Conservation (phyloP, 2,329 filamentous ascomycete species). For the Microcyclospora tardicrescens region DNA sequence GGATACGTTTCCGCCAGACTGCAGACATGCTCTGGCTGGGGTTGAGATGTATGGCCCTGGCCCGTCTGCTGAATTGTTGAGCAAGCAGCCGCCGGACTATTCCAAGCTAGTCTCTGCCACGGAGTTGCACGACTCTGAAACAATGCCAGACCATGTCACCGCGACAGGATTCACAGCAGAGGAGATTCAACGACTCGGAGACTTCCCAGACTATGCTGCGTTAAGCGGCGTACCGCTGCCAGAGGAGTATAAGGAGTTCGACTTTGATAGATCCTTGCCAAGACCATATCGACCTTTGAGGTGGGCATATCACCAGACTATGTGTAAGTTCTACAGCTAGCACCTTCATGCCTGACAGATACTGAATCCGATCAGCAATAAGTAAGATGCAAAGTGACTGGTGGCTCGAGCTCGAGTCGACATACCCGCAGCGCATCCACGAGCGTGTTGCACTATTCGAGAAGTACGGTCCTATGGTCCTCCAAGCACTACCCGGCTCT, state of each 20-base stretch:
- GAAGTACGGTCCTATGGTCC: slow-evolving; percentile 49
- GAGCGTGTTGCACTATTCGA: slow-evolving; percentile 54
- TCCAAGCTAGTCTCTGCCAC: slow-evolving; percentile 13
- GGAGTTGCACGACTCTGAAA: slow-evolving; percentile 10
- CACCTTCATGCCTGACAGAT: neutral
- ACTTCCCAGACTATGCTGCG: slow-evolving; percentile 66
- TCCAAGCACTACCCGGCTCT: slow-evolving; percentile 58
- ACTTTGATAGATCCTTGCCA: slow-evolving; percentile 54
- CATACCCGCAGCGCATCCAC: slow-evolving; percentile 53
- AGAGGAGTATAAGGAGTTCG: slow-evolving; percentile 48
- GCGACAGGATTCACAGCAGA: slow-evolving; percentile 57
- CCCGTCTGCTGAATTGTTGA: slow-evolving; percentile 15
- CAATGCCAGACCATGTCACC: slow-evolving; percentile 25
- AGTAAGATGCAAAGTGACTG: slow-evolving; percentile 68
- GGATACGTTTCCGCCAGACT: slow-evolving; percentile 41
- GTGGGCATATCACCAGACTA: slow-evolving; percentile 81
- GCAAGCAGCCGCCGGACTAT: slow-evolving; percentile 11
- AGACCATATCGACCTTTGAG: slow-evolving; percentile 70
- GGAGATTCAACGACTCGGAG: slow-evolving; percentile 57
- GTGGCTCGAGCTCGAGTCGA: slow-evolving; percentile 78
- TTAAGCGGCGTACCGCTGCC: slow-evolving; percentile 66
- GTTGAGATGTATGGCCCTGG: slow-evolving; percentile 18
- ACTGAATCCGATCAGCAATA: slow-evolving; percentile 41
- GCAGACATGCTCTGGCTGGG: slow-evolving; percentile 33
- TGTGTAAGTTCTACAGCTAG: slow-evolving; percentile 49